Evolutionary conservation across 2,329 filamentous ascomycete genomes (phyloP).

Genomic region (Aureobasidium uvarum): DNA sequence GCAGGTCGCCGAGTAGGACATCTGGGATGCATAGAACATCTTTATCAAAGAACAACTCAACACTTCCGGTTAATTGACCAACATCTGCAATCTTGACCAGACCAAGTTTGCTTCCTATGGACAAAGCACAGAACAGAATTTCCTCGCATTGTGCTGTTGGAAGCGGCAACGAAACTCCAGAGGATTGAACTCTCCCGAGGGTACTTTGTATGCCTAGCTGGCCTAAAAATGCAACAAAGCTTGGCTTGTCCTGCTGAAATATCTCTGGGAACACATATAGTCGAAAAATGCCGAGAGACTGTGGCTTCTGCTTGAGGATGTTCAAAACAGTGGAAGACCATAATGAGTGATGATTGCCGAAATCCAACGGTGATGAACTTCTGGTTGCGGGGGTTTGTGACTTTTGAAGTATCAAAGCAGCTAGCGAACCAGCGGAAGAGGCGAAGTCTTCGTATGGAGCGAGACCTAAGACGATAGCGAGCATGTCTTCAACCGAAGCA

Average conservation of each 20-base stretch:
- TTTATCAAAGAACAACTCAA: constrained; percentile 13
- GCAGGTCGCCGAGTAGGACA: constrained; percentile 40
- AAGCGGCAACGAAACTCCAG: neutral
- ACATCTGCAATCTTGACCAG: constrained; percentile 42
- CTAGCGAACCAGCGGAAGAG: constrained; percentile 28
- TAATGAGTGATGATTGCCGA: constrained; percentile 27
- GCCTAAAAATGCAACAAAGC: constrained; percentile 45
- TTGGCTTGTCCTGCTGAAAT: constrained; percentile 43
- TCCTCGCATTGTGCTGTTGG: constrained; percentile 1
- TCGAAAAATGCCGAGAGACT: constrained; percentile 43
- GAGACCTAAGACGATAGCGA: neutral
- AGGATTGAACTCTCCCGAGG: constrained; percentile 24
- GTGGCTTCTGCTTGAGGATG: constrained; percentile 38
- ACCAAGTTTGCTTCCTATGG: constrained; percentile 45
- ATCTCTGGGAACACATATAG: constrained; percentile 50
- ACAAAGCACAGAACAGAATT: constrained; percentile 35
- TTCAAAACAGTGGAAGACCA: constrained; percentile 43
- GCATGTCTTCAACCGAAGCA: neutral
- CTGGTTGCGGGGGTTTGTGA: constrained; percentile 26
- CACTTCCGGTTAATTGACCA: neutral
- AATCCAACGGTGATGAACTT: constrained; percentile 2
- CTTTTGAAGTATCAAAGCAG: constrained; percentile 32
- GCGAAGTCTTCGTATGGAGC: constrained; percentile 36
- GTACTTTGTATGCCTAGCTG: constrained; percentile 41
- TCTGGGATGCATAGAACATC: constrained; percentile 56